Percentiles rank a stretch among this genome's conserved stretches.
These are phyloP conservation scores for Tranzscheliella williamsii DNA, from an alignment of 1,284 basidiomycete genomes.

Conservation along the genomic window DNA sequence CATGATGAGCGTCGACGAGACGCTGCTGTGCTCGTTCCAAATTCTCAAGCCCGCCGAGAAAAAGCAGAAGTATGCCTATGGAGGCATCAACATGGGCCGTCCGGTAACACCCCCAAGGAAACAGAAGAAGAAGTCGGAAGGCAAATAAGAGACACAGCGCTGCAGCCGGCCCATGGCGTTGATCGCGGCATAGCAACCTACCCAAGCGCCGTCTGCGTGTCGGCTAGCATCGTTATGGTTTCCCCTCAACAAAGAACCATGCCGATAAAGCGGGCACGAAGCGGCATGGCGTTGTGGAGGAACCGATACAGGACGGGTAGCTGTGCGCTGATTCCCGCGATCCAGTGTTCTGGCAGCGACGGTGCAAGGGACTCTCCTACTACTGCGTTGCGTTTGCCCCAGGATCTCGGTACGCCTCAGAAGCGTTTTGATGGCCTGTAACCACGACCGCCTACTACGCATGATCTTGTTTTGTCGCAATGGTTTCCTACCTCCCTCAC, in stretches of 20 bases:
- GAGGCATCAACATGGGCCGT: constrained; percentile 61
- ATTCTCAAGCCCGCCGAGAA: constrained; percentile 99
- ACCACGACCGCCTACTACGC: background rate
- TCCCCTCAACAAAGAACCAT: no score
- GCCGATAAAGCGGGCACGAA: no score
- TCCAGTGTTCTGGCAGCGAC: no score
- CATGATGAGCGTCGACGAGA: constrained; percentile 99
- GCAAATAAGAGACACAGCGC: constrained; percentile 43
- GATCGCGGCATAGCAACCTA: background rate
- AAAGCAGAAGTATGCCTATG: constrained; percentile 76
- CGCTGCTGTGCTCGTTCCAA: constrained; percentile 89
- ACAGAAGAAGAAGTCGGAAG: constrained; percentile 63
- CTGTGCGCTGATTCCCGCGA: no score
- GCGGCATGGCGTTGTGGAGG: no score
- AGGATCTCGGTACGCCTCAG: no score
- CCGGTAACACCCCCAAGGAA: constrained; percentile 68
- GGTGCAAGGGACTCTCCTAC: no score
- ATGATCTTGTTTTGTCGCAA: background rate
- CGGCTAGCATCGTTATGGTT: background rate
- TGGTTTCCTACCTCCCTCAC: background rate
- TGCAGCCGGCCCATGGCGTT: background rate
- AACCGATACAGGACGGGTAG: no score
- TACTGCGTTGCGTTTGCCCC: no score
- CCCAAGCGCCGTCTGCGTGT: background rate
- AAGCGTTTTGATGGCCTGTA: background rate